Base-by-base conservation (phyloP, 768 basidiomycete species). In the Symmetrospora coprosmae region DNA sequence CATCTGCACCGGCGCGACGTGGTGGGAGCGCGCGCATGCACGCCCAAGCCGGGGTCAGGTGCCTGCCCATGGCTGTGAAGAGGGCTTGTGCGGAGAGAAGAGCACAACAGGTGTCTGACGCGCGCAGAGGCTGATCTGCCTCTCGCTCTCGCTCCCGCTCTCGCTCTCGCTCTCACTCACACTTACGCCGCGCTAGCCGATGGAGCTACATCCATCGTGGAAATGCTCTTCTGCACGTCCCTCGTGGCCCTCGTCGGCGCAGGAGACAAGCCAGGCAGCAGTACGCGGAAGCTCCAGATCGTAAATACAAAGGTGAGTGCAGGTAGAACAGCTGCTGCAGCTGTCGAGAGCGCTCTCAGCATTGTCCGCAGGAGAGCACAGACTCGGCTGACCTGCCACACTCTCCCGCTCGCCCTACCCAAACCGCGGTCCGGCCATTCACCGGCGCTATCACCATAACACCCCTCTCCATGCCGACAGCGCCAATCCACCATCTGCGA, bases 191-290 rank as follows among this genome's bases (percentile, higher is more conserved):
- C 16, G 30, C 30, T 63, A 88, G 92, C 85, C 67, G 90, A 96
- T 61, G 91, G 92, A 7, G 87, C 92, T 1, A 80, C 86, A 17
- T 89, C 90, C 23, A 94, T 94, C 64, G 92, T 96, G 16, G 94
- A 99, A 74, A 99, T 99, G 94, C 78, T 99, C 61, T 99, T 99
- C 76, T 96, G 91, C 75, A 99, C 94, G 4, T 94, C 90, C 21
- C 80, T 99, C 64, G 88, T 99, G 46, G 94, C 94, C 0, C 79
- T 99, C 31, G 94, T 97, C 21, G 94, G 94, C 7, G 88, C 89
- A 2, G 89, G 89, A 14, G 90, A 94, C 74, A 85, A 88, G 46
- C 86, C 89, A 1, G 79, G 83, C 52, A 85, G 86, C 34, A 88
- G 86, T 73, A 91, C 91, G 8, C 78, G 94, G 21, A 87, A 92